A percentile compares a stretch with the other conserved stretches of the same genome.
These are phyloP conservation scores for Macrotyloma uniflorum DNA, from an alignment of 306 rosid genomes.

Conservation along the genomic window DNA sequence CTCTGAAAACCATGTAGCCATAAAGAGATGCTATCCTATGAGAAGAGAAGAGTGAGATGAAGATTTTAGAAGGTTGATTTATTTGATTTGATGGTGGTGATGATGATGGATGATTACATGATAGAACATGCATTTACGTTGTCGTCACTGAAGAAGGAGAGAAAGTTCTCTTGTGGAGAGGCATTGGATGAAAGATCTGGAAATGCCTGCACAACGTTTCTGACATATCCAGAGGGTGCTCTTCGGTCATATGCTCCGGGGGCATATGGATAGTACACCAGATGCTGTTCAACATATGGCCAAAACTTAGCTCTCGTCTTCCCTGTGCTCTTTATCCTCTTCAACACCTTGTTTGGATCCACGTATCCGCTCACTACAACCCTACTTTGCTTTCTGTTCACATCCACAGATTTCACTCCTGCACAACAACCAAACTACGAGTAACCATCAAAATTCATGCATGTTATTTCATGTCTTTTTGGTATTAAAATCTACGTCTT, in stretches of 20 bases:
- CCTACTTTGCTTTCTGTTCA: conserved; percentile 69
- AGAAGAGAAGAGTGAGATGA: no score
- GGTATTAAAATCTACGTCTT: no score
- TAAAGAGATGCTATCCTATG: no score
- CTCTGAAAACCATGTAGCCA: background rate
- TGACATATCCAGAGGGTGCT: conserved; percentile 84
- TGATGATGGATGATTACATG: conserved; percentile 43
- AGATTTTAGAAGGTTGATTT: no score
- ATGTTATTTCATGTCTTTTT: no score
- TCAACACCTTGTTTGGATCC: conserved; percentile 78
- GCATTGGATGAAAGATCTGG: conserved; percentile 40
- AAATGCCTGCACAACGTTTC: conserved; percentile 62
- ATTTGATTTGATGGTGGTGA: no score
- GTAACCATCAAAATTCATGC: no score
- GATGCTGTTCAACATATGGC: conserved; percentile 87
- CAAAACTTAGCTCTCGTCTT: conserved; percentile 73
- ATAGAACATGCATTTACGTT: conserved; percentile 84
- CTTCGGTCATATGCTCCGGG: conserved; percentile 71
- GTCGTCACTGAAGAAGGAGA: conserved; percentile 74
- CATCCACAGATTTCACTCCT: conserved; percentile 84
- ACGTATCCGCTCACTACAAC: conserved; percentile 78
- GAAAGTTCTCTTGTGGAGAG: conserved; percentile 45
- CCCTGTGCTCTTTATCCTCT: conserved; percentile 76
- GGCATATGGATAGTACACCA: conserved; percentile 65
- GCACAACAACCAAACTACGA: background rate